Conservation (phyloP, 164 flowering plant genomes). For the Santalum album region DNA sequence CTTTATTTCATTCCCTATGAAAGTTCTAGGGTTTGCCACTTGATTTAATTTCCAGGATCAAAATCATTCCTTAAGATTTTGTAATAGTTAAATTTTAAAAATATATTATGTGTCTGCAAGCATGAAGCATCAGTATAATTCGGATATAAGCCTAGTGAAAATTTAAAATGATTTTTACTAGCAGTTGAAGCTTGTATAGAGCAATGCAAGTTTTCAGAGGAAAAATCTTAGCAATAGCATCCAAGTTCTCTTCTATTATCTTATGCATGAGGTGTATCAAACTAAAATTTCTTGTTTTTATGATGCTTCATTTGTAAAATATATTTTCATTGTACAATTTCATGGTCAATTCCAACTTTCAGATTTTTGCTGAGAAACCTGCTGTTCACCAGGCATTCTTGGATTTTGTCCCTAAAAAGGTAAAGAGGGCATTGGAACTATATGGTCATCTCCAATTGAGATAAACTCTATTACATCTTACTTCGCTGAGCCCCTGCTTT, state of each 20-base stretch:
- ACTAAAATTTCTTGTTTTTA: background rate
- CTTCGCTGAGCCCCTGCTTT: background rate
- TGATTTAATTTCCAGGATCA: too few relatives aligned
- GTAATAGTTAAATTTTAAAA: too few relatives aligned
- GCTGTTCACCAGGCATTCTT: constrained; percentile 88
- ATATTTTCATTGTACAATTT: background rate
- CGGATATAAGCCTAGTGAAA: too few relatives aligned
- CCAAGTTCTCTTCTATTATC: background rate
- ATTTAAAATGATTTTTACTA: background rate
- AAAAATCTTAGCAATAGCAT: background rate
- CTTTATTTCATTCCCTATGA: too few relatives aligned
- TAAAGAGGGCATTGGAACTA: constrained; percentile 12
- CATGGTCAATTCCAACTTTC: constrained; percentile 18
- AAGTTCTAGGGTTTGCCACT: too few relatives aligned
- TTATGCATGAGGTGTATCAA: background rate
- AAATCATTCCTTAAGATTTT: too few relatives aligned
- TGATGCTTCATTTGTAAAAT: background rate
- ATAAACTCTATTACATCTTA: background rate
- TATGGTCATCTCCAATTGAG: background rate
- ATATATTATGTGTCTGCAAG: too few relatives aligned
- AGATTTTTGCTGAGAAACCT: constrained; percentile 98
- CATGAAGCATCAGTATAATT: too few relatives aligned
- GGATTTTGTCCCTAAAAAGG: constrained; percentile 77
- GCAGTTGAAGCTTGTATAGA: background rate
- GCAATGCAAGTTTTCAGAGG: background rate